Evolutionary conservation across 176 grass and related monocot genomes (phyloP).

Genomic region (Lolium rigidum): DNA sequence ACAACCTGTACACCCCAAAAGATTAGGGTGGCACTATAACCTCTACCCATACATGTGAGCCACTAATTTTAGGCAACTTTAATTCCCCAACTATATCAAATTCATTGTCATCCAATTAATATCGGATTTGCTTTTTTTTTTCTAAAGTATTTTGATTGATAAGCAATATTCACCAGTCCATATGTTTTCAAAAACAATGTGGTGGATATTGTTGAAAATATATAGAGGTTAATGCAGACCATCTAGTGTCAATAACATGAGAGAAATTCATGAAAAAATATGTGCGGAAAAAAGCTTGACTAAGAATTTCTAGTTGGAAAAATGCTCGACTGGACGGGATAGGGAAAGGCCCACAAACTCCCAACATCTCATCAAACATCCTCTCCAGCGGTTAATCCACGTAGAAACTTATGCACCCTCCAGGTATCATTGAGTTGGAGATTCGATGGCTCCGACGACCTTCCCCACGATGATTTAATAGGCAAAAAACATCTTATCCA

Average conservation of each 20-base stretch:
- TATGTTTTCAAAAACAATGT: neutral
- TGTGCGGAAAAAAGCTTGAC: conserved; percentile 40
- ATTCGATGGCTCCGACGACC: neutral
- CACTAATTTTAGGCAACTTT: neutral
- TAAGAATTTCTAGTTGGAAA: neutral
- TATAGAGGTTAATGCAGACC: neutral
- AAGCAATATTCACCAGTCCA: neutral
- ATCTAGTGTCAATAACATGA: neutral
- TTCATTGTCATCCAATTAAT: neutral
- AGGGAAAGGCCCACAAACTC: neutral
- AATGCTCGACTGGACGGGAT: conserved; percentile 8
- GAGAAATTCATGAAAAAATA: neutral
- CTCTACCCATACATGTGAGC: conserved; percentile 39
- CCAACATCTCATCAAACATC: neutral
- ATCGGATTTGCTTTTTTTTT: neutral
- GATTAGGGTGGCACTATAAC: conserved; percentile 14
- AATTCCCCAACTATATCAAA: neutral
- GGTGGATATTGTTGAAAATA: neutral
- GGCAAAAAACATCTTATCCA: neutral
- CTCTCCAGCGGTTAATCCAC: neutral
- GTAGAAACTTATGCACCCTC: neutral
- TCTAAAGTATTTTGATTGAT: neutral
- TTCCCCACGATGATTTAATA: neutral
- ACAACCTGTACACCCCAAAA: neutral
- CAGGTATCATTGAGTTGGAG: neutral